Evolutionary conservation across 1,284 basidiomycete species (phyloP), one percentile per base, ranked within the genome.

Genomic region (Fomitopsis palustris): DNA sequence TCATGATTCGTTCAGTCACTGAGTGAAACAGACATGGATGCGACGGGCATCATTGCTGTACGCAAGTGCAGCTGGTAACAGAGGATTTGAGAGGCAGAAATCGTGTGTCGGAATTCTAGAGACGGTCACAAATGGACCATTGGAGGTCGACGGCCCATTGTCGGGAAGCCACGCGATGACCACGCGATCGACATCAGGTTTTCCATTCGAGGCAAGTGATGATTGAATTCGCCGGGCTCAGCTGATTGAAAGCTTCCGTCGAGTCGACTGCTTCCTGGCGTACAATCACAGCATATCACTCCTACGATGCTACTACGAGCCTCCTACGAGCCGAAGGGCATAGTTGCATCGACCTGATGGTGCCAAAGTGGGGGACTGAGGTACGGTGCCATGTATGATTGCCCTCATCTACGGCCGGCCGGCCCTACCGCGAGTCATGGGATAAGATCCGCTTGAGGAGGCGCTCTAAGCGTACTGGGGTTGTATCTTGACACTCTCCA

Each of bases 371-470:
- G 49, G 17, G 25, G 21, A 33, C 51, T 53, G 31, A 27, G 49
- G 31, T 12, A 27, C 17, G 23, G 53, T 27, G 43, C 23, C 41
- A 21, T 23, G 7, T 17, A 39, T 39, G 6, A 39, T 17, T 33
- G 31, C 31, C 31, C 31, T 37, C n/a, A 19, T 42, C 27, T 35
- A 31, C 19, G 31, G 31, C 33, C 17, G 19, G 31, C 35, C 31
- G 49, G 49, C 33, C 31, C 31, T 19, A 52, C 31, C 29, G 21
- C 45, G 49, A 52, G 31, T 52, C 49, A 52, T 52, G 49, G 21
- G 54, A 55, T 55, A 29, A 45, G 54, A 45, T 55, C 53, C 53
- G 53, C 37, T 54, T 37, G 19, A 39, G 53, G 39, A 39, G 37
- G 37, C 53, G 53, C 53, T 54, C 38, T 16, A 38, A 38, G 37